Percentiles rank a stretch among this genome's conserved stretches.
phyloP scores from a whole-genome alignment of 306 rosid genomes.

The Boehmeria nivea region DNA sequence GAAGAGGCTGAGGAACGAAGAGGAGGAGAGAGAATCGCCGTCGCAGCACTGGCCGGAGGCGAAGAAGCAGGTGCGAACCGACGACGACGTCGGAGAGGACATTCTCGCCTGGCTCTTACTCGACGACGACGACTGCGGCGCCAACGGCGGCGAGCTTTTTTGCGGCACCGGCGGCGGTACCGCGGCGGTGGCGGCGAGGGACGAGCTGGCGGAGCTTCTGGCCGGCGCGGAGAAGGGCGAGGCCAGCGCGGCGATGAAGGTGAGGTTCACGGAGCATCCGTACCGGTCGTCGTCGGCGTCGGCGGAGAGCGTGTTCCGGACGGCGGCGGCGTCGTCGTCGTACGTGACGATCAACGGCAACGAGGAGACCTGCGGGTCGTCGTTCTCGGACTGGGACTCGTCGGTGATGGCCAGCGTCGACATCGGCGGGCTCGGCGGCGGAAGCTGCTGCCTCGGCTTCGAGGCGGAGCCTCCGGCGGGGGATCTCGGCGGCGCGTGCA shows the following conservation, averaged over 20 bases:
- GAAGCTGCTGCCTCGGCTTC: background rate
- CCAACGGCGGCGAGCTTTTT: too few species aligned
- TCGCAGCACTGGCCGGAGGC: background rate
- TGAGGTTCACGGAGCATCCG: constrained; percentile 49
- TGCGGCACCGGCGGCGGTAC: too few species aligned
- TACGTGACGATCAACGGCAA: constrained; percentile 67
- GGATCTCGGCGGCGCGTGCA: constrained; percentile 21
- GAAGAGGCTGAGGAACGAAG: constrained; percentile 4
- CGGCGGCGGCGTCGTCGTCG: constrained; percentile 42
- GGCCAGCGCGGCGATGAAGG: constrained; percentile 24
- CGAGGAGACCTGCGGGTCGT: constrained; percentile 79
- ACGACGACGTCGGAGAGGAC: constrained; percentile 1
- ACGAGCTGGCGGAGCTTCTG: constrained; percentile 11
- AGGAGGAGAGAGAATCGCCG: background rate
- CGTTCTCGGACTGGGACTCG: constrained; percentile 57
- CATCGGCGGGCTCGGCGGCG: constrained; percentile 19
- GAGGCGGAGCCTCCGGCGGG: background rate
- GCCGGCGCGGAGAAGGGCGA: background rate
- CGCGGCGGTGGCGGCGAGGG: background rate
- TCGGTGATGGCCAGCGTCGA: constrained; percentile 69
- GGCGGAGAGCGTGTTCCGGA: constrained; percentile 30
- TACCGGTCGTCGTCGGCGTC: constrained; percentile 34
- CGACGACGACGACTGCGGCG: background rate
- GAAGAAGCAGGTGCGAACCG: constrained; percentile 4
- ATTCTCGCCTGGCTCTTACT: background rate